Evolutionary conservation across 495 filamentous ascomycete species (phyloP).

Genomic region (Cetradonia linearis): DNA sequence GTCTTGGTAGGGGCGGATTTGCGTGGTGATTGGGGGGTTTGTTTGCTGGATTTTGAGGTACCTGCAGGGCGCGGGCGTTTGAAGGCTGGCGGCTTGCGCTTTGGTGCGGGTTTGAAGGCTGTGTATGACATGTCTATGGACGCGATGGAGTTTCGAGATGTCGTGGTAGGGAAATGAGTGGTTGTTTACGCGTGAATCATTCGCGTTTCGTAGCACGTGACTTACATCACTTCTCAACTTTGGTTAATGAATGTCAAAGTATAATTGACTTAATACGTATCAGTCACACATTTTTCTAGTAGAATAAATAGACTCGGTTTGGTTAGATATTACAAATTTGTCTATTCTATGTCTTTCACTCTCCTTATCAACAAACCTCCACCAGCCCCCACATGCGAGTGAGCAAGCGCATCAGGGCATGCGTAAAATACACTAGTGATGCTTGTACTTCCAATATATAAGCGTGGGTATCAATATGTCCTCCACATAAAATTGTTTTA

Average conservation of each 20-base stretch:
- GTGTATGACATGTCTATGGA: conserved; percentile 20
- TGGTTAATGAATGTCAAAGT: neutral
- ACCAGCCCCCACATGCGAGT: neutral
- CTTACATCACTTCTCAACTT: neutral
- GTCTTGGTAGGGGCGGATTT: conserved; percentile 23
- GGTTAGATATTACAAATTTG: neutral
- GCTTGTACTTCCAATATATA: neutral
- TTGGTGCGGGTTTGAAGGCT: conserved; percentile 27
- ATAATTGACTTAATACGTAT: neutral
- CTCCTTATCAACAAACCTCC: no score
- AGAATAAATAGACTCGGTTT: neutral
- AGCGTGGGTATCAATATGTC: neutral
- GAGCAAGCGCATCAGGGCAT: neutral
- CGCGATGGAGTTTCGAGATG: neutral
- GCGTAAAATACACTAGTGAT: neutral
- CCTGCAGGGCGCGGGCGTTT: conserved; percentile 36
- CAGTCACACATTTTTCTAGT: neutral
- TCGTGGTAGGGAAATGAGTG: neutral
- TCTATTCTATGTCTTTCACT: neutral
- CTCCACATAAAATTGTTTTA: neutral
- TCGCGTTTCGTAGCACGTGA: neutral
- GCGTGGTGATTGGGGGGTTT: conserved; percentile 11
- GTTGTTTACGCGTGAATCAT: neutral
- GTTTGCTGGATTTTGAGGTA: conserved; percentile 25
- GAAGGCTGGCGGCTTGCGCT: conserved; percentile 40